Percentiles rank a stretch among this genome's conserved stretches.
Conservation (phyloP, 1,284 basidiomycete species). For the Gomphus bonarii region DNA sequence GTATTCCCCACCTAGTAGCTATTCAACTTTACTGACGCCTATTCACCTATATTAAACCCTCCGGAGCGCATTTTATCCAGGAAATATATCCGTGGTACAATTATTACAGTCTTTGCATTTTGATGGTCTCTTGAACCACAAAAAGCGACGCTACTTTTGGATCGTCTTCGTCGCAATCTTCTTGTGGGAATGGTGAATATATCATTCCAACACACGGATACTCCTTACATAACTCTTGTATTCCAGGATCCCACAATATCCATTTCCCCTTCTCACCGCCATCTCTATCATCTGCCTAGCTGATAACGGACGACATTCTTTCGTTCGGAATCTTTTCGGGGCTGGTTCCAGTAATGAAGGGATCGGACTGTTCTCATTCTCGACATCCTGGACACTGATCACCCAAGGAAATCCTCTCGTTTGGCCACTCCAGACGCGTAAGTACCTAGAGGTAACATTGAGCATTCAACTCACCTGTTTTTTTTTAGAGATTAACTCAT, state of each 20-base stretch:
- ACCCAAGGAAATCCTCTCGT: constrained; percentile 43
- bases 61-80: constrained; percentile 43
- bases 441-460: constrained; percentile 14
- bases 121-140: constrained; percentile 33
- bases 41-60: not conserved
- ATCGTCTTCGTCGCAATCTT: constrained; percentile 42
- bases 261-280: constrained; percentile 31
- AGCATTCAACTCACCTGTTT: not conserved
- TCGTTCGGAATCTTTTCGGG: constrained; percentile 41
- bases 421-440: constrained; percentile 39
- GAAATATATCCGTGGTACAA: constrained; percentile 41
- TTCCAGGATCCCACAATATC: constrained; percentile 14
- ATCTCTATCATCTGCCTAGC: constrained; percentile 39
- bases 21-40: not conserved
- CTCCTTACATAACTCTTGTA: not conserved
- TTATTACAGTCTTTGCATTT: constrained; percentile 49
- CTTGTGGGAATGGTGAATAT: constrained; percentile 31
- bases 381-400: constrained; percentile 43
- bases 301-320: constrained; percentile 35
- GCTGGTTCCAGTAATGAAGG: constrained; percentile 44
- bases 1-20: constrained; percentile 55
- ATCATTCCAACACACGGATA: not conserved
- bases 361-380: constrained; percentile 37
- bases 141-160: constrained; percentile 40
- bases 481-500: constrained; percentile 28